Percentiles rank a stretch among this genome's conserved stretches.
phyloP scores from a whole-genome alignment of 176 grass and related monocot genomes.

The Hyparrhenia diplandra region DNA sequence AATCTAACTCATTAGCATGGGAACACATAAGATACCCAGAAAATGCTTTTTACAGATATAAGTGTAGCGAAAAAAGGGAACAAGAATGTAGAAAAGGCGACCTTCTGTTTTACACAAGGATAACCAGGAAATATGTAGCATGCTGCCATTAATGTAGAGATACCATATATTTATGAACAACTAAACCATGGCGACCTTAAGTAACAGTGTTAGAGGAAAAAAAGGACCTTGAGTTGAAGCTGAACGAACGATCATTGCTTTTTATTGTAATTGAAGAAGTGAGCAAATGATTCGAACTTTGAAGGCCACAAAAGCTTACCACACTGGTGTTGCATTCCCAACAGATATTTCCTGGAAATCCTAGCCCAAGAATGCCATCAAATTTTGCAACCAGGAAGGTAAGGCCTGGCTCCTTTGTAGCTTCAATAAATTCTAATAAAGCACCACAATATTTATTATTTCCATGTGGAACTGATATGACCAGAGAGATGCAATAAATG shows the following conservation, averaged over 20 bases:
- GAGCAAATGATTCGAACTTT: neutral
- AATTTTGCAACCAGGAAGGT: conserved; percentile 91
- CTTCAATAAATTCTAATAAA: conserved; percentile 88
- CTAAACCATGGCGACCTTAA: neutral
- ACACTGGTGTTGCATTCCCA: conserved; percentile 71
- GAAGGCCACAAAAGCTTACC: conserved; percentile 39
- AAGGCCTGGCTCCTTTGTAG: conserved; percentile 75
- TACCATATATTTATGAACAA: neutral
- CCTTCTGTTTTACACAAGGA: neutral
- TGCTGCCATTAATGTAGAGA: neutral
- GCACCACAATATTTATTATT: neutral
- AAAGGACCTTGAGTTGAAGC: too few species aligned
- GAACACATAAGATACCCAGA: neutral
- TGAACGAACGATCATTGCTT: too few species aligned
- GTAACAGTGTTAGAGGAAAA: neutral
- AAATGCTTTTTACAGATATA: neutral
- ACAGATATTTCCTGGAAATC: conserved; percentile 96
- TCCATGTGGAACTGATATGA: neutral
- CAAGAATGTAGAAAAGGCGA: neutral
- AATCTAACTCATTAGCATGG: neutral
- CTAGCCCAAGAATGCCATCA: conserved; percentile 95
- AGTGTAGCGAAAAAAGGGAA: neutral
- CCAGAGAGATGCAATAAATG: neutral
- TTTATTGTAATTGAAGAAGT: neutral
- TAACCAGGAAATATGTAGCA: neutral